phyloP scores from a whole-genome alignment of 768 basidiomycete genomes.

The Naganishia antarctica region DNA sequence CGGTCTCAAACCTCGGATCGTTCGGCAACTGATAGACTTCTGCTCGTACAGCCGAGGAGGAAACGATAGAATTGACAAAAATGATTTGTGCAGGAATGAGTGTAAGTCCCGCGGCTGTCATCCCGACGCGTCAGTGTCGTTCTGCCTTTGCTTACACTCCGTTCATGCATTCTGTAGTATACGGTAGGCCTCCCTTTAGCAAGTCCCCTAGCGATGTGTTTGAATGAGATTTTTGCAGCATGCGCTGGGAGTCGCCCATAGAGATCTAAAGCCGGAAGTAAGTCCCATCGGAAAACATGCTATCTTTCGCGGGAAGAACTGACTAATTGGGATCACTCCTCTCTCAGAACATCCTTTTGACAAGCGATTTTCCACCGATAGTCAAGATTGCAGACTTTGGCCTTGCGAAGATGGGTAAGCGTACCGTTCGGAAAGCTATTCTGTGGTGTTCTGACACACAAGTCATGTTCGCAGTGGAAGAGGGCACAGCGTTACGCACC shows the following conservation, averaged over 20 bases:
- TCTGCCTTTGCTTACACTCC: background rate
- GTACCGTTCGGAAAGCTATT: background rate
- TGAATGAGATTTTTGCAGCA: slow-evolving; percentile 54
- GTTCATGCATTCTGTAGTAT: slow-evolving; percentile 14
- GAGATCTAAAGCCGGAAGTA: slow-evolving; percentile 75
- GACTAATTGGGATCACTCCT: background rate
- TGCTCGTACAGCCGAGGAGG: slow-evolving; percentile 44
- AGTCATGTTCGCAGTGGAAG: slow-evolving; percentile 11
- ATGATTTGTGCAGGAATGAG: slow-evolving; percentile 70
- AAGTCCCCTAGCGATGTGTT: no score
- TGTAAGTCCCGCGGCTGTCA: slow-evolving; percentile 31
- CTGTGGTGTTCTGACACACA: background rate
- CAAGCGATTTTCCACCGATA: slow-evolving; percentile 58
- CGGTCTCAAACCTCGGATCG: background rate
- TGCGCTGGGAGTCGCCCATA: slow-evolving; percentile 72
- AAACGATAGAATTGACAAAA: slow-evolving; percentile 65
- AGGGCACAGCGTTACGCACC: slow-evolving; percentile 51
- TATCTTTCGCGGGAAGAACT: slow-evolving; percentile 53
- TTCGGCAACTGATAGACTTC: slow-evolving; percentile 16
- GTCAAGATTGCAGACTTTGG: slow-evolving; percentile 96
- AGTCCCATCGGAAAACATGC: slow-evolving; percentile 40
- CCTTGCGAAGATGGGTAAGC: slow-evolving; percentile 67
- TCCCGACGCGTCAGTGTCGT: no score
- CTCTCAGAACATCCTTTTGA: slow-evolving; percentile 51
- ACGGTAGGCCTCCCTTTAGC: background rate